Evolutionary conservation across 805 yeast species (phyloP).

Genomic region (Maudiozyma turicensis): DNA sequence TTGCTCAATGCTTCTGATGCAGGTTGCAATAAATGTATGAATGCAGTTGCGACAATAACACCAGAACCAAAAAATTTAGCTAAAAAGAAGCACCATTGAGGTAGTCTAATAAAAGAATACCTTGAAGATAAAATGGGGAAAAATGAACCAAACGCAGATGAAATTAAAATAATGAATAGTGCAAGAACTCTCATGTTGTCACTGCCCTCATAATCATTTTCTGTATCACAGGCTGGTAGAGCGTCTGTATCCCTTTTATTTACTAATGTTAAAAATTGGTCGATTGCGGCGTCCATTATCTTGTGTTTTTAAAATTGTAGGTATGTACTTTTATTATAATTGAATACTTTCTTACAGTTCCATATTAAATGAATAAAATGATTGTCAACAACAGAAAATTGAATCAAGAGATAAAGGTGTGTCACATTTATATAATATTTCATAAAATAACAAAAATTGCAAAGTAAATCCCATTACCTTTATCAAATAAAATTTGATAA

Average conservation of each 20-base stretch:
- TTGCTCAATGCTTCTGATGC: conserved; percentile 31
- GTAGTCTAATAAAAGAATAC: conserved; percentile 47
- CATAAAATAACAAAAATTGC: too few relatives aligned
- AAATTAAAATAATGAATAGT: conserved; percentile 49
- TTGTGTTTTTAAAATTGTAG: background rate
- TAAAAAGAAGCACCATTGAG: conserved; percentile 52
- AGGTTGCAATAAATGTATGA: conserved; percentile 54
- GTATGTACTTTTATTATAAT: background rate
- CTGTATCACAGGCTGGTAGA: conserved; percentile 30
- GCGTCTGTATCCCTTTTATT: conserved; percentile 11
- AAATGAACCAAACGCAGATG: conserved; percentile 50
- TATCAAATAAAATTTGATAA: too few relatives aligned
- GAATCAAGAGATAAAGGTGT: too few relatives aligned
- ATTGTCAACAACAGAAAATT: too few relatives aligned
- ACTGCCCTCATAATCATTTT: conserved; percentile 38
- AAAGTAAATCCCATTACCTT: too few relatives aligned
- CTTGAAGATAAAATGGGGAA: conserved; percentile 55
- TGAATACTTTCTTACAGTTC: too few relatives aligned
- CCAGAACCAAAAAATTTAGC: conserved; percentile 71
- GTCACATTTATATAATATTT: too few relatives aligned
- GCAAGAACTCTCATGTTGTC: conserved; percentile 43
- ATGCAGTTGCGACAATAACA: conserved; percentile 68
- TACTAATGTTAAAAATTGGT: conserved; percentile 2
- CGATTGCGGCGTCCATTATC: background rate
- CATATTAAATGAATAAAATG: too few relatives aligned